Base-by-base conservation (phyloP, 2,329 filamentous ascomycete species). In the Nigrograna mackinnonii region DNA sequence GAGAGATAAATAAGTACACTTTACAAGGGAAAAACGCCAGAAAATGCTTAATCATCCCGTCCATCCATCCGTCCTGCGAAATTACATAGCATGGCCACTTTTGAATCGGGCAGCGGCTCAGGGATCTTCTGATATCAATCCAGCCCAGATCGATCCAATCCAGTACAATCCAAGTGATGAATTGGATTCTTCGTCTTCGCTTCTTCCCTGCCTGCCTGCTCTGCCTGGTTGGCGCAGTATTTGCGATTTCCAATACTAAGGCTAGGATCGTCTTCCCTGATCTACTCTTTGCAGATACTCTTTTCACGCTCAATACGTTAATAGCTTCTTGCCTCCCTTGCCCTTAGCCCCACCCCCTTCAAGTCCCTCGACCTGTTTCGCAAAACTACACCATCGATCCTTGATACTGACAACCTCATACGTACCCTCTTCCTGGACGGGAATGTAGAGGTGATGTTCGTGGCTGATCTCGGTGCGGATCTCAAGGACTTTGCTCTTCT, bases 401-500 rank as follows among this genome's bases (percentile, higher is more conserved):
- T 95, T 95, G 70, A 99, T 96, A 9, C 89, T 86, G 21, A 97
- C 89, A 14, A 99, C 92, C 73, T 99, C 94, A 64, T 99, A 99
- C 54, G 91, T 96, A 37, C 94, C 94, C 76, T 97, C 94, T 64
- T 96, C 89, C 55, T 86, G 91, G 19, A 91, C 91, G 57, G 85
- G 85, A 57, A 97, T 82, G 19, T 83, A 82, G 78, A 95, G 91
- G 60, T 75, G 85, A 66, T 89, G 81, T 59, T 95, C 89, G 49
- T 91, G 82, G 36, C 87, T 92, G 14, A 87, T 78, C 57, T 96
- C 91, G 54, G 94, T 91, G 55, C 89, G 83, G 52, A 95, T 96
- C 73, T 99, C 95, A 14, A 99, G 78, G 22, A 99, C 82, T 57
- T 58, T 62, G 33, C 59, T 87, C 67, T 90, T 88, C 54, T 61